phyloP scores from a whole-genome alignment of 2,329 filamentous ascomycete genomes.

The Aspergillus neotritici region DNA sequence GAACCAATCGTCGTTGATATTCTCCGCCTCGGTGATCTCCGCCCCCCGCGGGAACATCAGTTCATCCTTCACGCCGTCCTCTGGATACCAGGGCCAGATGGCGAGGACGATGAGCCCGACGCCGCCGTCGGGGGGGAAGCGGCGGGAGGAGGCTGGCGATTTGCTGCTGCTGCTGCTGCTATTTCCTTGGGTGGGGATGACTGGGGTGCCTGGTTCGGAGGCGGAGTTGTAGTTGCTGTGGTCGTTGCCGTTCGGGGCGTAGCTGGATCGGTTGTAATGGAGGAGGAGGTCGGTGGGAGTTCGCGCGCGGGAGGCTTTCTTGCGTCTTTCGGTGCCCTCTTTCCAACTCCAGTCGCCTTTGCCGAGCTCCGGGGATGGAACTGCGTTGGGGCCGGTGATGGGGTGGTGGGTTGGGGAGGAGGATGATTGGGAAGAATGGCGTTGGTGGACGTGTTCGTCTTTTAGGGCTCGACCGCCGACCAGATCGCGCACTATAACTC shows the following conservation, averaged over 20 bases:
- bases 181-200: slow-evolving; percentile 50
- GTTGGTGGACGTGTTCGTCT: slow-evolving; percentile 46
- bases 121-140: slow-evolving; percentile 71
- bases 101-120: slow-evolving; percentile 60
- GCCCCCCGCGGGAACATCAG: slow-evolving; percentile 77
- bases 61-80: slow-evolving; percentile 57
- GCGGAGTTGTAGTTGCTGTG: slow-evolving; percentile 2
- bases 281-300: not conserved
- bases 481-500: slow-evolving; percentile 63
- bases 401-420: slow-evolving; percentile 2
- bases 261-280: slow-evolving; percentile 2
- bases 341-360: slow-evolving; percentile 40
- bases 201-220: slow-evolving; percentile 20
- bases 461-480: slow-evolving; percentile 71
- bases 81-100: slow-evolving; percentile 73
- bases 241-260: not conserved
- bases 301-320: slow-evolving; percentile 33
- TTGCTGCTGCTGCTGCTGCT: slow-evolving; percentile 2
- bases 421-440: slow-evolving; percentile 10
- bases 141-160: slow-evolving; percentile 13
- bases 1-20: slow-evolving; percentile 88
- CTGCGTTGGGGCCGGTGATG: slow-evolving; percentile 20
- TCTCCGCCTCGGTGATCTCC: slow-evolving; percentile 74
- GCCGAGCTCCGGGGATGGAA: slow-evolving; percentile 23
- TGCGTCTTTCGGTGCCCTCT: slow-evolving; percentile 34